These are phyloP conservation scores for Ceratopteris richardii DNA, from an alignment of 75 land plant genomes.

Conservation along the genomic window DNA sequence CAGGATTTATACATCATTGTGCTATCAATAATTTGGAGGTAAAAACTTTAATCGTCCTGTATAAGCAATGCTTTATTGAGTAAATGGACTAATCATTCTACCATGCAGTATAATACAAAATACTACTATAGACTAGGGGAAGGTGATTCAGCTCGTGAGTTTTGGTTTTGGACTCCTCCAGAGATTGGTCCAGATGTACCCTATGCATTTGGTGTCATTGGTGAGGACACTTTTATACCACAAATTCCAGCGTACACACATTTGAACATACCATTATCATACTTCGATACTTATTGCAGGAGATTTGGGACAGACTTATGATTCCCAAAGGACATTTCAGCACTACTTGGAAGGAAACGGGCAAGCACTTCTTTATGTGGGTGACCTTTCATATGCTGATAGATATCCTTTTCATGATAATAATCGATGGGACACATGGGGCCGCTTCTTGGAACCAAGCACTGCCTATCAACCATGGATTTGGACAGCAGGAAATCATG, in stretches of 20 bases:
- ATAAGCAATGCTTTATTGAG: too few species aligned
- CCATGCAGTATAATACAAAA: constrained; percentile 48
- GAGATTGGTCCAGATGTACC: constrained; percentile 54
- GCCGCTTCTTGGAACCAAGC: constrained; percentile 38
- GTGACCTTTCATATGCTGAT: constrained; percentile 47
- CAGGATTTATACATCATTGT: constrained; percentile 67
- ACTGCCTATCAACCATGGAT: constrained; percentile 54
- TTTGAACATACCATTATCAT: not conserved
- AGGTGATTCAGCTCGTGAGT: constrained; percentile 32
- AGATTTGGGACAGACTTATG: constrained; percentile 47
- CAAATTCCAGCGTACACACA: not conserved
- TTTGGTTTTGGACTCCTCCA: constrained; percentile 65
- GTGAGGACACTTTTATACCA: constrained; percentile 13
- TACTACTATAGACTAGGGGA: constrained; percentile 50
- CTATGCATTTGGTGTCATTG: constrained; percentile 64
- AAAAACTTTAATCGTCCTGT: too few species aligned
- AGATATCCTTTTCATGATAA: constrained; percentile 31
- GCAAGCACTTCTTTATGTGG: constrained; percentile 38
- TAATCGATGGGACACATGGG: constrained; percentile 62
- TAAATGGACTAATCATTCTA: too few species aligned
- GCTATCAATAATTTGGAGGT: constrained; percentile 37
- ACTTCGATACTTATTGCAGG: constrained; percentile 12
- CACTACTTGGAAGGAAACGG: constrained; percentile 35
- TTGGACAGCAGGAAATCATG: constrained; percentile 52
- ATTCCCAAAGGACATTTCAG: constrained; percentile 30